phyloP scores from a whole-genome alignment of 176 grass and related monocot species.

The Pharus latifolius region DNA sequence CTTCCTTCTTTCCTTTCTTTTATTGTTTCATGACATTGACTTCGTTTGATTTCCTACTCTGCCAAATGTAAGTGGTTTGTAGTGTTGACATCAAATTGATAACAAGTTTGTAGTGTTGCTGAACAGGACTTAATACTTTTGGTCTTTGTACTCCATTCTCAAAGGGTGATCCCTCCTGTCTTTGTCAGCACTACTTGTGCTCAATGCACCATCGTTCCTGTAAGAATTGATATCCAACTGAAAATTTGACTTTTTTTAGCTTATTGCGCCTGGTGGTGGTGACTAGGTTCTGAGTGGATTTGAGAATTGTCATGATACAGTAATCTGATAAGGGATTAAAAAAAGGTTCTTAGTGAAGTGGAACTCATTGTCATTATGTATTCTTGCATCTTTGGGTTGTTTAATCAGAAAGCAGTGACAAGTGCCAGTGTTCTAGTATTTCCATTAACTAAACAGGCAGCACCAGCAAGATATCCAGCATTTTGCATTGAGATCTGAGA shows the following conservation, averaged over 20 bases:
- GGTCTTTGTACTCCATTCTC: conserved; percentile 10
- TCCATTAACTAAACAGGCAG: not conserved
- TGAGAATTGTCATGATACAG: conserved; percentile 1
- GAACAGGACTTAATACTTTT: not conserved
- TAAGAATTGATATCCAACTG: conserved; percentile 3
- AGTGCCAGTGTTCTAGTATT: not conserved
- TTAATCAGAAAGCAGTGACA: not conserved
- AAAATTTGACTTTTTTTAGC: not conserved
- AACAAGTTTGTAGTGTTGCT: conserved; percentile 3
- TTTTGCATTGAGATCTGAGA: conserved; percentile 12
- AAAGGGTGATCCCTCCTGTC: not conserved
- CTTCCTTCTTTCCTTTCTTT: not conserved
- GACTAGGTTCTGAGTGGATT: conserved; percentile 3
- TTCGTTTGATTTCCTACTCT: not conserved
- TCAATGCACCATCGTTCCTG: conserved; percentile 6
- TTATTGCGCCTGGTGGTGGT: conserved; percentile 5
- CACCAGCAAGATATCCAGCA: not conserved
- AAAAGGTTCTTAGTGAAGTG: conserved; percentile 4
- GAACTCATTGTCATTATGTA: conserved; percentile 13
- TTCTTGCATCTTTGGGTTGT: not conserved
- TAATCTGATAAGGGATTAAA: conserved; percentile 1
- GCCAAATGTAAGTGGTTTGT: not conserved
- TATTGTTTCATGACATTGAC: not conserved
- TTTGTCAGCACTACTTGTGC: conserved; percentile 3
- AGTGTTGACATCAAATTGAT: not conserved